Evolutionary conservation across 495 filamentous ascomycete species (phyloP).

Genomic region (Letharia columbiana): DNA sequence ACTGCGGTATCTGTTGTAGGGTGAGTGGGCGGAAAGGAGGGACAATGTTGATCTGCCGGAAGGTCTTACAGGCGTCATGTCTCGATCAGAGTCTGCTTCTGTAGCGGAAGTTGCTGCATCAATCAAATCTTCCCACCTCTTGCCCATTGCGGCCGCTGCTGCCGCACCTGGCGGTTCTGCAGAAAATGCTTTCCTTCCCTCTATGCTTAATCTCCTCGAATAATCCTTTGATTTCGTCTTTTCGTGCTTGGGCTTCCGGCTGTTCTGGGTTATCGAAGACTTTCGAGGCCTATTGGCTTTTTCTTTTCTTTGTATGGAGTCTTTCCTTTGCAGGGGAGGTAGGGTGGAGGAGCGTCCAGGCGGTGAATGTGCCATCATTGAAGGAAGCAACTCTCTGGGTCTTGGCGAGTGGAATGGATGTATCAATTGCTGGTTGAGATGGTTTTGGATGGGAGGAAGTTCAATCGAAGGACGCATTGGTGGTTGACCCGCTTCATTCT

Average conservation of each 20-base stretch:
- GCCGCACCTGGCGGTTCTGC: constrained; percentile 58
- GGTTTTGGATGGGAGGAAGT: constrained; percentile 62
- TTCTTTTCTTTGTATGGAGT: constrained; percentile 42
- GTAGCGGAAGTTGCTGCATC: constrained; percentile 86
- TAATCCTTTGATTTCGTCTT: constrained; percentile 65
- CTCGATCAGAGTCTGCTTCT: constrained; percentile 75
- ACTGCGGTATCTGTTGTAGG: constrained; percentile 51
- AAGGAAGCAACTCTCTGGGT: constrained; percentile 69
- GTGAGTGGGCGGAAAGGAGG: background rate
- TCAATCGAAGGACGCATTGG: constrained; percentile 57
- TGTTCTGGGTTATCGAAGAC: constrained; percentile 69
- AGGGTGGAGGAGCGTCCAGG: constrained; percentile 80
- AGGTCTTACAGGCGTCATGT: constrained; percentile 66
- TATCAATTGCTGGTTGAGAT: constrained; percentile 62
- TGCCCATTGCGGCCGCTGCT: constrained; percentile 64
- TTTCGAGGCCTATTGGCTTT: constrained; percentile 67
- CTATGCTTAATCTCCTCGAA: constrained; percentile 55
- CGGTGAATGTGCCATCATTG: constrained; percentile 69
- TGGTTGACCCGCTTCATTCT: constrained; percentile 54
- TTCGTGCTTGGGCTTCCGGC: constrained; percentile 65
- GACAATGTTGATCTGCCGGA: background rate
- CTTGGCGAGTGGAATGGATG: constrained; percentile 51
- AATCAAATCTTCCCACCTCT: constrained; percentile 89
- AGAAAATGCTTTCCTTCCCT: constrained; percentile 73
- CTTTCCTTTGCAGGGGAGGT: constrained; percentile 49